Conservation (phyloP, 2,329 filamentous ascomycete genomes). For the Fonsecaea nubica region DNA sequence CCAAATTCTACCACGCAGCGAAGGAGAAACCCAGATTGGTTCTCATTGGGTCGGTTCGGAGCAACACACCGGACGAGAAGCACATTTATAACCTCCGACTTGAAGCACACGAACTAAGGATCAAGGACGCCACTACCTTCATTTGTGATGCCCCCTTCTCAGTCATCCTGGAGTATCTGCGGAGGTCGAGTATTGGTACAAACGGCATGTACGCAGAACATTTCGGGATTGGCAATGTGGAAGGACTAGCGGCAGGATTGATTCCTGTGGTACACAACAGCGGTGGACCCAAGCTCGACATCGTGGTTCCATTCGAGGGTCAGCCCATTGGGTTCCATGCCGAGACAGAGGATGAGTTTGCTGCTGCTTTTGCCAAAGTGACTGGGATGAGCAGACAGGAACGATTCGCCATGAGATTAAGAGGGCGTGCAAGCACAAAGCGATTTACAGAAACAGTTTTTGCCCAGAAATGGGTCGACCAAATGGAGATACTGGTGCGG, state of each 20-base stretch:
- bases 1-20: conserved; percentile 69
- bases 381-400: conserved; percentile 65
- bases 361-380: conserved; percentile 78
- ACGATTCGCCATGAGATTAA: conserved; percentile 73
- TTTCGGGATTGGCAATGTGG: conserved; percentile 96
- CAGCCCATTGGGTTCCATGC: conserved; percentile 86
- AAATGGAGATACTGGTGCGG: conserved; percentile 74
- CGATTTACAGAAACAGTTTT: conserved; percentile 91
- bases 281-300: conserved; percentile 91
- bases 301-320: conserved; percentile 81
- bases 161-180: conserved; percentile 79
- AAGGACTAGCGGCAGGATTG: conserved; percentile 94
- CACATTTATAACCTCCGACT: conserved; percentile 85
- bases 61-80: conserved; percentile 60
- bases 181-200: conserved; percentile 79
- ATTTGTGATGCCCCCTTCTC: conserved; percentile 89
- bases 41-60: conserved; percentile 89
- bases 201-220: conserved; percentile 99
- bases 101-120: conserved; percentile 81
- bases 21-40: conserved; percentile 68
- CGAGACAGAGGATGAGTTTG: conserved; percentile 77
- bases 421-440: conserved; percentile 78
- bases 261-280: conserved; percentile 93
- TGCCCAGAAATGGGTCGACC: conserved; percentile 74
- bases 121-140: conserved; percentile 85